Evolutionary conservation across 2,329 filamentous ascomycete genomes (phyloP), one percentile per base, ranked within the genome.

Genomic region (Xylariaceae sp.): DNA sequence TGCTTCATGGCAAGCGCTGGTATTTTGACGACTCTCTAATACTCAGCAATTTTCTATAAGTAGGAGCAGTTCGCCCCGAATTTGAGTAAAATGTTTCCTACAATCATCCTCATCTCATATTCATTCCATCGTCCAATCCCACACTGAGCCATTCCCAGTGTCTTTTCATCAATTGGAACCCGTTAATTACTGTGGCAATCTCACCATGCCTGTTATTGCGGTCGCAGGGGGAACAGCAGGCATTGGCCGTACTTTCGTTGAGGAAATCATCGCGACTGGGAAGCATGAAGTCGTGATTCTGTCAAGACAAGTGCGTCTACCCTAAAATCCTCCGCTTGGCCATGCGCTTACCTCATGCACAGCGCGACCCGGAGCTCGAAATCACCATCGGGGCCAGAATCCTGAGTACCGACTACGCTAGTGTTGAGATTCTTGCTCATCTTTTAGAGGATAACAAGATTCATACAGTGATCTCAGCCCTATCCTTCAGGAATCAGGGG

Each of bases 221-320:
- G 37, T 43, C n/a, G 41, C 41, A 12, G 41, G 41, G 9, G 41
- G 41, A 2, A 34, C 41, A 9, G 19, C 22, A 9, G 36, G 36
- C 9, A 39, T 43, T 26, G 41, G 41, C 9, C 41, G 41, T 36
- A 24, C 41, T 33, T 39, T 43, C 18, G 41, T 43, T 18, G 41
- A 43, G 31, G 37, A 18, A 24, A 39, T 43, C 26, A 19, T 43
- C 19, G 33, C 35, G 17, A 31, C 22, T 19, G 33, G 33, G 8
- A 43, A 43, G 16, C 33, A 43, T 29, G 36, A 43, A 18, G 41
- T 43, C 17, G 39, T 34, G 32, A 34, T 43, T 32, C 37, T 43
- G 9, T 34, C 41, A 9, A 30, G 41, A 22, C 31, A 39, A 26
- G 41, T 39, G 12, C 34, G 37, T 18, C 32, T 19, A 37, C 17